phyloP scores from a whole-genome alignment of 2,329 filamentous ascomycete genomes.

The Ramularia endophylla region DNA sequence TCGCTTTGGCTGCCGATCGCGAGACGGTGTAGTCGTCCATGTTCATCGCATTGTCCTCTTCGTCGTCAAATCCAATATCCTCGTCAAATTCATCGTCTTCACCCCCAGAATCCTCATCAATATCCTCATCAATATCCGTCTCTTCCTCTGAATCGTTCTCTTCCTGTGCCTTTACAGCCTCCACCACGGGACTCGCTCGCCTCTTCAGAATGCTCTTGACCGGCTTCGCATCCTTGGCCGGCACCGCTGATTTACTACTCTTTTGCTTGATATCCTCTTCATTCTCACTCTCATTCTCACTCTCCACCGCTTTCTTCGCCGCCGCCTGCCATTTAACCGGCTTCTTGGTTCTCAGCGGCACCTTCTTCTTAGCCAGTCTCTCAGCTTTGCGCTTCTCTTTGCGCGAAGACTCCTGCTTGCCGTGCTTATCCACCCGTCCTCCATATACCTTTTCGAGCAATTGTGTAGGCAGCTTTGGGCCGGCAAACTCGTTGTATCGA shows the following conservation, averaged over 20 bases:
- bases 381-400: constrained; percentile 56
- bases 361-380: constrained; percentile 55
- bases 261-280: background rate
- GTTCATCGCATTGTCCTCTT: constrained; percentile 1
- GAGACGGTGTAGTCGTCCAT: constrained; percentile 12
- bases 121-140: background rate
- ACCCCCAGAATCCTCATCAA: constrained; percentile 29
- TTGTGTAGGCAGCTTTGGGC: constrained; percentile 42
- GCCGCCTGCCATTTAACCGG: background rate
- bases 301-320: background rate
- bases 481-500: constrained; percentile 14
- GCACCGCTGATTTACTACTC: background rate
- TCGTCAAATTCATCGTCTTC: constrained; percentile 28
- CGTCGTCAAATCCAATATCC: constrained; percentile 9
- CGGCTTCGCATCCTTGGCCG: constrained; percentile 4
- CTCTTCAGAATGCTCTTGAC: constrained; percentile 8
- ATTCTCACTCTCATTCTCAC: background rate
- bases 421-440: constrained; percentile 17
- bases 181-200: background rate
- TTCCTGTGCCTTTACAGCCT: constrained; percentile 2
- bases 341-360: constrained; percentile 7
- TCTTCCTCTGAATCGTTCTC: constrained; percentile 15
- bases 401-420: constrained; percentile 18
- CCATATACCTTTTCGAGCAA: constrained; percentile 39
- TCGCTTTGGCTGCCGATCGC: constrained; percentile 34